Base-by-base conservation (phyloP, 495 filamentous ascomycete species). In the Lasiosphaeriaceae sp. region DNA sequence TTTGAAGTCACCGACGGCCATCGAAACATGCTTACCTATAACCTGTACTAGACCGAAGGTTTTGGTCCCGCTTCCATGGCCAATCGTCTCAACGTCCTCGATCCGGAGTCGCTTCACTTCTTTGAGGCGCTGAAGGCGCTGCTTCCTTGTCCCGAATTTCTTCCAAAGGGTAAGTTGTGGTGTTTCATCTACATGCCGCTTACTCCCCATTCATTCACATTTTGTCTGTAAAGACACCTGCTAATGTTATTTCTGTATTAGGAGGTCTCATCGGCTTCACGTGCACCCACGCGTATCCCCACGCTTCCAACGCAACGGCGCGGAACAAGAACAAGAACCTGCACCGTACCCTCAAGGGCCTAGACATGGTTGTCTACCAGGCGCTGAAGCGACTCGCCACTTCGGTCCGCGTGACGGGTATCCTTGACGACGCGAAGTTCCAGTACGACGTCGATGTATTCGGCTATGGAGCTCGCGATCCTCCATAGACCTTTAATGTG, bases 1-100 rank as follows among this genome's bases (percentile, higher is more conserved):
- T 62, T 74, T 11, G 64, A 72, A 14, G 71, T 85, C 47, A 79
- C 69, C 0, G 53, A 60, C 12, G 81, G 81, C 0, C 73, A 85
- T 47, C 72, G 80, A 0, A 57, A 85, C 29, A 83, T 79, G 0
- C 57, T 85, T 19, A 84, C 81, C 1, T 85, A 84, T 69, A 82
- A 85, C 52, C 70, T 86, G 7, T 83, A 76, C 52, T 45, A 14
- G 29, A 19, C 34, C 11, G 0, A 24, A n/a, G n/a, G n/a, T 2
- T 5, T 11, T 14, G 51, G 24, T 17, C 37, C 19, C 1, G 22
- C 24, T 6, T 17, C 29, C 12, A 48, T 35, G 21, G n/a, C 44
- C 5, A 19, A 21, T 29, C 11, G 35, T 8, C 23, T 35, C 19
- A 5, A 35, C 12, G 29, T 22, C 6, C 4, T 55, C 11, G 44